Percentiles rank a stretch among this genome's conserved stretches.
phyloP scores from a whole-genome alignment of 139 green algal genomes.

The Closterium sp. region DNA sequence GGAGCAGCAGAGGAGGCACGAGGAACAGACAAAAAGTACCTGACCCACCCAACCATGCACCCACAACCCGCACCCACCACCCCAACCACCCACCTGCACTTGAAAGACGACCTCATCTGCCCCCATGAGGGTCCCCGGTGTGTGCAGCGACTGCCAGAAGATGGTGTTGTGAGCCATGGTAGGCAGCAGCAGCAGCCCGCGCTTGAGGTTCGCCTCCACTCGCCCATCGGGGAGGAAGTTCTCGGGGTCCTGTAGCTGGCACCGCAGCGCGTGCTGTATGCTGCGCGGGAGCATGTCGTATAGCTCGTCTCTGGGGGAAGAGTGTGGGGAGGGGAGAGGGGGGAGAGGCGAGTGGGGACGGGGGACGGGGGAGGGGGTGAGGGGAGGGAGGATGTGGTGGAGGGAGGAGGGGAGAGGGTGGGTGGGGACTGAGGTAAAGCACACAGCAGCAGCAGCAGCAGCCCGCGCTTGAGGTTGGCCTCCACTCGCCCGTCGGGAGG shows the following conservation, averaged over 20 bases:
- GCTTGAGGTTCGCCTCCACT: slow-evolving; percentile 7
- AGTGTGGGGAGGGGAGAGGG: not conserved
- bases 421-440: not conserved
- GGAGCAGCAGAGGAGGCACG: no score
- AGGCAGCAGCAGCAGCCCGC: slow-evolving; percentile 18
- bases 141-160: slow-evolving; percentile 9
- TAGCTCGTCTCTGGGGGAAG: slow-evolving; percentile 14
- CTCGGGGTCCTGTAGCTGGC: not conserved
- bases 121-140: not conserved
- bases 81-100: not conserved
- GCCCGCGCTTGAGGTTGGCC: slow-evolving; percentile 4
- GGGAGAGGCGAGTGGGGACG: not conserved
- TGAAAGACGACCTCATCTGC: not conserved
- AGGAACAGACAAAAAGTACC: no score
- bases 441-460: slow-evolving; percentile 23
- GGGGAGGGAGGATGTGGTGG: not conserved
- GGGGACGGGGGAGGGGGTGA: not conserved
- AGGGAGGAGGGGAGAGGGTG: not conserved
- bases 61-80: no score
- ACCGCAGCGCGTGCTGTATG: not conserved
- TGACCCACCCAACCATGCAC: no score
- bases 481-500: slow-evolving; percentile 1
- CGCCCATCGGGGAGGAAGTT: not conserved
- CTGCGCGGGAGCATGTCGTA: slow-evolving; percentile 24
- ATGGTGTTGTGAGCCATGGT: slow-evolving; percentile 11